phyloP scores from a whole-genome alignment of 2,329 filamentous ascomycete genomes.

The Thielaviopsis cerberus region DNA sequence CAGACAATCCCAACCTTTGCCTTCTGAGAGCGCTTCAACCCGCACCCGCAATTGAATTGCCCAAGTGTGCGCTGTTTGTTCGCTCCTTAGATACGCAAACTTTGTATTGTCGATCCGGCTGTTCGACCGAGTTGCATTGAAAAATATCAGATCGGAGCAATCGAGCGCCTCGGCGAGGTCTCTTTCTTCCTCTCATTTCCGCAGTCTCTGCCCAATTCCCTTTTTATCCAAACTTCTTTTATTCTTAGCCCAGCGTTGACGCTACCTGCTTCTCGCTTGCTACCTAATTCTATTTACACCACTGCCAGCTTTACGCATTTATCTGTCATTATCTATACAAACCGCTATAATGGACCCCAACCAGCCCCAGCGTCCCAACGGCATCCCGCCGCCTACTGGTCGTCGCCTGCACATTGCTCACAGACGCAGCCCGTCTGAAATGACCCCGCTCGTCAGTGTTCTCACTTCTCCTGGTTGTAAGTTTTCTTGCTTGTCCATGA shows the following conservation, averaged over 20 bases:
- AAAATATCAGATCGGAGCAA: conserved; percentile 9
- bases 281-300: background rate
- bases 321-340: background rate
- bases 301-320: background rate
- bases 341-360: conserved; percentile 39
- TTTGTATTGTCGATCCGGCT: conserved; percentile 1
- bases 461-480: conserved; percentile 47
- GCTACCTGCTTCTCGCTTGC: conserved; percentile 1
- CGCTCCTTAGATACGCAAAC: background rate
- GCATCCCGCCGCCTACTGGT: conserved; percentile 55
- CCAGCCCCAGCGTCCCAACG: conserved; percentile 25
- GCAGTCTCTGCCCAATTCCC: background rate
- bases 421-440: conserved; percentile 86
- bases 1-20: background rate
- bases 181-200: conserved; percentile 2
- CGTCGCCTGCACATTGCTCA: conserved; percentile 94
- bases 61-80: conserved; percentile 1
- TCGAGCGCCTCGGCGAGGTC: conserved; percentile 5
- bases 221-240: background rate
- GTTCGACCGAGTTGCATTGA: conserved; percentile 11
- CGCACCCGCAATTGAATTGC: conserved; percentile 7
- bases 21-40: background rate
- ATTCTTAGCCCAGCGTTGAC: background rate
- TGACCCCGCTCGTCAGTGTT: conserved; percentile 95
- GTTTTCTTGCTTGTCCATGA: conserved; percentile 20